Evolutionary conservation across 1,284 basidiomycete genomes (phyloP).

Genomic region (Gymnopus androsaceus): DNA sequence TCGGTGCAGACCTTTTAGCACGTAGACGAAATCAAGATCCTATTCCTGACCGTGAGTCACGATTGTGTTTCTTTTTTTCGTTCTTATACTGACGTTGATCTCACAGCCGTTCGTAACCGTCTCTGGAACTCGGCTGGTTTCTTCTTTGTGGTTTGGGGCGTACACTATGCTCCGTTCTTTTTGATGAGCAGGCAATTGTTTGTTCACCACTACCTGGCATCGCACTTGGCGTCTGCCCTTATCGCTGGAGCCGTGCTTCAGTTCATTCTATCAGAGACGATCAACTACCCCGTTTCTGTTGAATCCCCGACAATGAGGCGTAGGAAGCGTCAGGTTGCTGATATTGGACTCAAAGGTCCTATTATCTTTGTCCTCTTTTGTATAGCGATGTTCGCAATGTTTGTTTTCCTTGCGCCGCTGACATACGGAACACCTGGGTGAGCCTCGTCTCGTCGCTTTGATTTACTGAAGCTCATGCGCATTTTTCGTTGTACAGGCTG

Average conservation of each 20-base stretch:
- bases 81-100: conserved; percentile 13
- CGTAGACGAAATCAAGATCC: conserved; percentile 84
- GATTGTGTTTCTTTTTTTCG: conserved; percentile 6
- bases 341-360: conserved; percentile 70
- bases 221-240: conserved; percentile 88
- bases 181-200: conserved; percentile 97
- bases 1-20: conserved; percentile 88
- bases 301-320: conserved; percentile 62
- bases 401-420: conserved; percentile 79
- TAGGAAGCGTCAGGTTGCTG: conserved; percentile 66
- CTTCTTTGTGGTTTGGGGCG: conserved; percentile 92
- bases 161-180: conserved; percentile 98
- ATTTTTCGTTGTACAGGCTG: conserved; percentile 48
- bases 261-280: conserved; percentile 88
- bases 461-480: conserved; percentile 20
- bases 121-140: conserved; percentile 95
- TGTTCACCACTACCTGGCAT: conserved; percentile 97
- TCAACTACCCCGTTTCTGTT: conserved; percentile 90
- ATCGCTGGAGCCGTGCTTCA: conserved; percentile 91
- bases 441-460: conserved; percentile 33
- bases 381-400: conserved; percentile 67
- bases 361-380: conserved; percentile 62
- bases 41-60: conserved; percentile 77
- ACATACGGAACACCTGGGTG: conserved; percentile 93
- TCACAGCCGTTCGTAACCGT: conserved; percentile 82